Evolutionary conservation across 352 stramenopile species (phyloP).

Genomic region (Globisporangium acanthophoron): DNA sequence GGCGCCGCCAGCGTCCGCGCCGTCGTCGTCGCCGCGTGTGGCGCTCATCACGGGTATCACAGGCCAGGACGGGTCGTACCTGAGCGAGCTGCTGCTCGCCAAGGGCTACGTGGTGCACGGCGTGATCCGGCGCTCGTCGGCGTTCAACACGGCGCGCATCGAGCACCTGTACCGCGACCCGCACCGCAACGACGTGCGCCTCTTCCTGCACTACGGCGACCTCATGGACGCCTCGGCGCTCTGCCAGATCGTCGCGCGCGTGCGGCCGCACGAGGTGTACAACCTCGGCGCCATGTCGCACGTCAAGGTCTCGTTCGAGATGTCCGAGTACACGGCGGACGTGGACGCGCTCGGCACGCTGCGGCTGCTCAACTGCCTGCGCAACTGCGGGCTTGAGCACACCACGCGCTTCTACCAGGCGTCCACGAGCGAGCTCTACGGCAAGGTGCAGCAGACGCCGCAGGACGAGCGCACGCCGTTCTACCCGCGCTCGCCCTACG

Average conservation of each 20-base stretch:
- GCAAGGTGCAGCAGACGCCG: conserved; percentile 95
- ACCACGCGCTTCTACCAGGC: conserved; percentile 93
- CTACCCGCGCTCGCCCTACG: conserved; percentile 98
- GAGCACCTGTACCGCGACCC: conserved; percentile 97
- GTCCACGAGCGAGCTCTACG: conserved; percentile 98
- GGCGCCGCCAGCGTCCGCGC: not conserved
- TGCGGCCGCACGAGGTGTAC: conserved; percentile 98
- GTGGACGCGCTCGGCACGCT: conserved; percentile 95
- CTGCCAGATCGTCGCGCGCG: conserved; percentile 92
- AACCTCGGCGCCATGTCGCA: conserved; percentile 99
- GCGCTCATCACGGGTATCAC: conserved; percentile 98
- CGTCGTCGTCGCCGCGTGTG: conserved; percentile 23
- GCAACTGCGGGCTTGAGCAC: conserved; percentile 82
- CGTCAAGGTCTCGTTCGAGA: conserved; percentile 99
- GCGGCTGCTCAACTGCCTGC: conserved; percentile 96
- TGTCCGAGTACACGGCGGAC: conserved; percentile 99
- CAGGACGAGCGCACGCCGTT: conserved; percentile 97
- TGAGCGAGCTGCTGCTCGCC: conserved; percentile 94
- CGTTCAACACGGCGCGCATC: conserved; percentile 98
- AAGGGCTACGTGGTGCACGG: conserved; percentile 96
- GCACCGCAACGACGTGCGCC: conserved; percentile 89
- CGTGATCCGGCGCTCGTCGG: conserved; percentile 96
- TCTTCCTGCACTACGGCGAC: conserved; percentile 99
- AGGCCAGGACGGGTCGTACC: conserved; percentile 98
- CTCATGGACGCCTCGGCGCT: conserved; percentile 97